These are phyloP conservation scores for Aschersonia sp. DNA, from an alignment of 2,329 filamentous ascomycete genomes.

Conservation along the genomic window DNA sequence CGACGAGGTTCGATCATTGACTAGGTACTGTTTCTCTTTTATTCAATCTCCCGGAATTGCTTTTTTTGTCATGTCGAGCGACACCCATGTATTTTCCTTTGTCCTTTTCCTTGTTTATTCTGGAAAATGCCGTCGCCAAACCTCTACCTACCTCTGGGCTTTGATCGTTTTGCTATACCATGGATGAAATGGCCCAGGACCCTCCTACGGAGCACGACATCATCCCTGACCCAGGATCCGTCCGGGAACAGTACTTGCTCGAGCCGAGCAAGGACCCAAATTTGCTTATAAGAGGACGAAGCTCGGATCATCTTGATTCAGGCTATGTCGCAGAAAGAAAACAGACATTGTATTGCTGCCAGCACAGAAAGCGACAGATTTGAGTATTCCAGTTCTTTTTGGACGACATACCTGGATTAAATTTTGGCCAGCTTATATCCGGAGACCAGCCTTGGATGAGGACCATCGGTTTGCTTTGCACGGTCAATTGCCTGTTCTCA, in stretches of 20 bases:
- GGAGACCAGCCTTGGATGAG: not conserved
- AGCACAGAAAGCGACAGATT: no score
- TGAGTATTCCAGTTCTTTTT: not conserved
- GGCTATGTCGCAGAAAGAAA: no score
- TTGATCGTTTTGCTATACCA: no score
- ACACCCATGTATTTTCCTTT: conserved; percentile 4
- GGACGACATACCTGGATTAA: not conserved
- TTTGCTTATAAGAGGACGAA: not conserved
- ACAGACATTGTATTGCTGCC: no score
- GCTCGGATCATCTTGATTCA: not conserved
- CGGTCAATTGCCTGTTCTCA: no score
- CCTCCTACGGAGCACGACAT: no score
- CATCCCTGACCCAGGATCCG: not conserved
- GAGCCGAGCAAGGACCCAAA: conserved; percentile 4
- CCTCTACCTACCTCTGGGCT: no score
- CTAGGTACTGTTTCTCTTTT: conserved; percentile 46
- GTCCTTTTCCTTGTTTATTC: conserved; percentile 13
- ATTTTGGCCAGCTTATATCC: not conserved
- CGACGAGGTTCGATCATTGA: conserved; percentile 44
- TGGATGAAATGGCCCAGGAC: no score
- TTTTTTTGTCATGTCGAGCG: conserved; percentile 16
- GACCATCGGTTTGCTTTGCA: not conserved
- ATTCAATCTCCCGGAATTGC: conserved; percentile 24
- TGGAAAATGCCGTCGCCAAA: not conserved
- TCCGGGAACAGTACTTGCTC: conserved; percentile 6